Evolutionary conservation across 2,329 filamentous ascomycete species (phyloP), one percentile per base, ranked within the genome.

Genomic region (Fusarium cyanostomum): DNA sequence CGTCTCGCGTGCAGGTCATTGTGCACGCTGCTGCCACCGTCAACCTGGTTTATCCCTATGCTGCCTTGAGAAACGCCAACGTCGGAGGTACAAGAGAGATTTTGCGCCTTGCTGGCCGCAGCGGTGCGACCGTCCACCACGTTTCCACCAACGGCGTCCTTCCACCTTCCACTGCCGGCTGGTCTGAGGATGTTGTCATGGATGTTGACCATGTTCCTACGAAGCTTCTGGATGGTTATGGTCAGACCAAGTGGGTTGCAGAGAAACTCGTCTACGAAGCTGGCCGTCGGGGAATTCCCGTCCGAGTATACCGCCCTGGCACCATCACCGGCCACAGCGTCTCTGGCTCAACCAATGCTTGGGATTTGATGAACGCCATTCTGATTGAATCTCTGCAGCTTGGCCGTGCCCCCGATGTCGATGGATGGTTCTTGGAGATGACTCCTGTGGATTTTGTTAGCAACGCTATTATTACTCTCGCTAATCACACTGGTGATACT

Each of bases 361-460:
- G 88, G 79, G 91, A 94, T 81, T 78, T 94, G 16, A 79, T 94
- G 41, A 92, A 89, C 49, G 91, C 91, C 0, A 74, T 94, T 53
- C 83, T 94, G 24, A 89, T 93, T 2, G 91, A 94, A 72, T 93
- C 91, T 0, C 82, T 94, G 33, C 87, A 90, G 49, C 81, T 94
- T 4, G 90, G 90, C 7, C 84, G 85, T 65, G 85, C 85, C 2
- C 91, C 91, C 0, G 83, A 91, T 50, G 87, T 93, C 5, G 82
- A 89, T 45, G 87, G 87, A 37, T 94, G 91, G 91, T 86, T 88
- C 45, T 85, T 90, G 1, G 91, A 94, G 77, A 94, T 94, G 91
- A 93, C 91, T 0, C 91, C 91, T 0, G 91, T 92, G 12, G 91
- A 94, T 75, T 93, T 92, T 69, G 90, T 93, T 56, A 91, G 88